Conservation (phyloP, 1,139 yeast species). For the Sugiyamaella paludigena region DNA sequence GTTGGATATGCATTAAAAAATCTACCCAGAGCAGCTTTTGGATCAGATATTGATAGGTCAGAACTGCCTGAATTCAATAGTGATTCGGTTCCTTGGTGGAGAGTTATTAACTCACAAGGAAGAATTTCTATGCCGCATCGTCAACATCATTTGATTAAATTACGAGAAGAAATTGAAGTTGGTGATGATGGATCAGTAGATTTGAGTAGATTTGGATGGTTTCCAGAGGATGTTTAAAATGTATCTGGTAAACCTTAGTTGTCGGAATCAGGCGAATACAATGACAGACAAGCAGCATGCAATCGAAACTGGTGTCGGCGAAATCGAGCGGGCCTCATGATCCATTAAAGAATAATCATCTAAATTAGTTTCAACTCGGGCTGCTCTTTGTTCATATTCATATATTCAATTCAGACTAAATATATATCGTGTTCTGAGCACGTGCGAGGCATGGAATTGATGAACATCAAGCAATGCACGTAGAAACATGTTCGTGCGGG, state of each 20-base stretch:
- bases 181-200: constrained; percentile 42
- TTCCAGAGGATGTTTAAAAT: constrained; percentile 49
- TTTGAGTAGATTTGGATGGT: constrained; percentile 61
- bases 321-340: too few species aligned
- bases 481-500: too few species aligned
- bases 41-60: constrained; percentile 19
- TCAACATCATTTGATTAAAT: constrained; percentile 48
- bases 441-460: too few species aligned
- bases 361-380: too few species aligned
- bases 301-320: too few species aligned
- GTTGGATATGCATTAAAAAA: constrained; percentile 70
- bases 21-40: constrained; percentile 33
- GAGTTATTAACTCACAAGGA: constrained; percentile 65
- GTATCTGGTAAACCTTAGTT: constrained; percentile 1
- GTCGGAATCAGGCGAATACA: too few species aligned
- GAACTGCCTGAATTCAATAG: constrained; percentile 33
- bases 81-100: constrained; percentile 72
- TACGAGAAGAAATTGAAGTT: constrained; percentile 55
- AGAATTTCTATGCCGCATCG: constrained; percentile 48
- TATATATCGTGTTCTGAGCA: too few species aligned
- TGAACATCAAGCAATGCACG: too few species aligned
- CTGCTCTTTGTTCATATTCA: too few species aligned
- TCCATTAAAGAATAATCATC: too few species aligned
- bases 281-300: too few species aligned
- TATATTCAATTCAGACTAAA: too few species aligned